A percentile compares a stretch with the other conserved stretches of the same genome.
phyloP scores from a whole-genome alignment of 345 rosid genomes.

The Carallia brachiata region DNA sequence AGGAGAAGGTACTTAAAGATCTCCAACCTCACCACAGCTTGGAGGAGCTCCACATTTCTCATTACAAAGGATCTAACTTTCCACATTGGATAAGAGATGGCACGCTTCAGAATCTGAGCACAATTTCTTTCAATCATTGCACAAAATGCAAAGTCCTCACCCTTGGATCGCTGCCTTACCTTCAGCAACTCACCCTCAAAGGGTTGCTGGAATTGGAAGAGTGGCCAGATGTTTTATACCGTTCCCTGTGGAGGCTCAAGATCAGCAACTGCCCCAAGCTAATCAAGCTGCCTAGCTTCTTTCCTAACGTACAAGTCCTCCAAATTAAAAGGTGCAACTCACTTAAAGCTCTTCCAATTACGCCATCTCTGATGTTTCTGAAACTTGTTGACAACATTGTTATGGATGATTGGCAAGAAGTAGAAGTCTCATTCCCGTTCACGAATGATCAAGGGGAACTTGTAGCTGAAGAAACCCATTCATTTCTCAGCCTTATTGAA shows the following conservation, averaged over 20 bases:
- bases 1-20: constrained; percentile 1
- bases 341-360: constrained; percentile 16
- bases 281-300: background rate
- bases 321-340: constrained; percentile 21
- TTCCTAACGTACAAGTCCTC: background rate
- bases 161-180: constrained; percentile 9
- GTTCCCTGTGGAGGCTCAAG: background rate
- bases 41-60: constrained; percentile 11
- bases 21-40: constrained; percentile 17
- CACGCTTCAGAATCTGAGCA: constrained; percentile 3
- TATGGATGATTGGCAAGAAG: constrained; percentile 12
- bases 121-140: constrained; percentile 17
- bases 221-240: background rate
- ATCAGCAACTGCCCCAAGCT: constrained; percentile 17
- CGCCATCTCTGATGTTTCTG: constrained; percentile 9
- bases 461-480: too few species aligned
- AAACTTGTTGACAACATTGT: constrained; percentile 14
- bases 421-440: accelerated
- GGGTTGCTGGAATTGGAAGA: constrained; percentile 18
- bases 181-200: constrained; percentile 17
- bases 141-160: constrained; percentile 13
- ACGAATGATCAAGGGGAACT: background rate
- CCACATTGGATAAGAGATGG: constrained; percentile 21
- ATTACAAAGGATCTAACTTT: constrained; percentile 17
- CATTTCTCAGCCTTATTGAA: background rate